Conservation (phyloP, 2,329 filamentous ascomycete genomes). For the Coleophoma crateriformis region DNA sequence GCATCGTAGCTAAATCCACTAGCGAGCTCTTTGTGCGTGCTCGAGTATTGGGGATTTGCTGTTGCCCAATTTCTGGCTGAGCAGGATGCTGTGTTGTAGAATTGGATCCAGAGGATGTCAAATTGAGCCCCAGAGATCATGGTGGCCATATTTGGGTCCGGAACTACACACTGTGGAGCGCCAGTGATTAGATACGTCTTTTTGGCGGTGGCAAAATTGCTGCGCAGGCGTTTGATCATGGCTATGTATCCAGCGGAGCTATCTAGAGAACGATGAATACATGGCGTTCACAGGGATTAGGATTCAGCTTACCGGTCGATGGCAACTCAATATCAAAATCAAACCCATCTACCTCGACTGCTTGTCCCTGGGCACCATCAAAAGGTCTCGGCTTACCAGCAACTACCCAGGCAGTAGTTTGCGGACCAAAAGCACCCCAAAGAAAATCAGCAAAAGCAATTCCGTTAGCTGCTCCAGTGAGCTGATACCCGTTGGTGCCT, state of each 20-base stretch:
- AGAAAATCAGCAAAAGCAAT: slow-evolving; percentile 25
- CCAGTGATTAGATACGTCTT: slow-evolving; percentile 10
- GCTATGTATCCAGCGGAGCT: slow-evolving; percentile 8
- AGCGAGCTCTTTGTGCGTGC: not conserved
- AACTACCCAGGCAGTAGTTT: slow-evolving; percentile 19
- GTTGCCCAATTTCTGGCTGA: slow-evolving; percentile 6
- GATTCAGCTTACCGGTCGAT: slow-evolving; percentile 2
- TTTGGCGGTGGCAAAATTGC: slow-evolving; percentile 1
- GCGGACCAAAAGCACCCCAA: slow-evolving; percentile 32
- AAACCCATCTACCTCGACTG: slow-evolving; percentile 10
- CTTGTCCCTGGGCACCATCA: slow-evolving; percentile 1
- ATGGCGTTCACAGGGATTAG: no score
- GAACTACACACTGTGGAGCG: slow-evolving; percentile 9
- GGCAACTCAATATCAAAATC: slow-evolving; percentile 12
- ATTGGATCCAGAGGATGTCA: slow-evolving; percentile 11
- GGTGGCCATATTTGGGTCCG: slow-evolving; percentile 10
- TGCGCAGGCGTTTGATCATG: slow-evolving; percentile 7
- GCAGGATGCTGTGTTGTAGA: slow-evolving; percentile 10
- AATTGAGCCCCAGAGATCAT: slow-evolving; percentile 8
- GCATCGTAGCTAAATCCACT: slow-evolving; percentile 5
- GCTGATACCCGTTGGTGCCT: slow-evolving; percentile 20
- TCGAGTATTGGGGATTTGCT: slow-evolving; percentile 6
- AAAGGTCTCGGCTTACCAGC: slow-evolving; percentile 13
- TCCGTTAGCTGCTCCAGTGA: slow-evolving; percentile 27
- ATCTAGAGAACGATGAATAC: not conserved